Evolutionary conservation across 176 grass and related monocot species (phyloP).

Genomic region (Dendrocalamus sinicus): DNA sequence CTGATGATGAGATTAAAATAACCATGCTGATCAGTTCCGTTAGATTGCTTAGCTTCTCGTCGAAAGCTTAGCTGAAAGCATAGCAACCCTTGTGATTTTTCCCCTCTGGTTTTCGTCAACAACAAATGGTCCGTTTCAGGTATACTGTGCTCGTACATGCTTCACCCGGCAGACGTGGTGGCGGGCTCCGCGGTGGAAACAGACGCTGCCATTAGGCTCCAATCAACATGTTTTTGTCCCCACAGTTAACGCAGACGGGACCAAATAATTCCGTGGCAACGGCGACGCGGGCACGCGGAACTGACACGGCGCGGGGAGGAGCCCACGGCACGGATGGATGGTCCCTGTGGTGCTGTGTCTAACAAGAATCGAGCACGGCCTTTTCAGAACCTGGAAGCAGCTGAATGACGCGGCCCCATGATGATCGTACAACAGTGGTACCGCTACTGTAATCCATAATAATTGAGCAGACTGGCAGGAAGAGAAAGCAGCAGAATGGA

Average conservation of each 20-base stretch:
- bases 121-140: too few relatives aligned
- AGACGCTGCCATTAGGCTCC: conserved; percentile 14
- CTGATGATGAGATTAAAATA: too few relatives aligned
- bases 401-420: background rate
- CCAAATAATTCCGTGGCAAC: conserved; percentile 33
- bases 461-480: background rate
- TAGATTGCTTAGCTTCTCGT: too few relatives aligned
- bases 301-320: background rate
- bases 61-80: too few relatives aligned
- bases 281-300: conserved; percentile 2
- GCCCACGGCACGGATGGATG: too few relatives aligned
- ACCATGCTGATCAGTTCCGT: too few relatives aligned
- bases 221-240: conserved; percentile 6
- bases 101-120: too few relatives aligned
- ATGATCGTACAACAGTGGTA: background rate
- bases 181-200: too few relatives aligned
- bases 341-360: background rate
- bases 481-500: background rate
- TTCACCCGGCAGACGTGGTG: too few relatives aligned
- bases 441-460: background rate
- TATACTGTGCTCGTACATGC: too few relatives aligned
- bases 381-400: conserved; percentile 8
- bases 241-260: background rate
- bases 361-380: background rate
- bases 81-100: too few relatives aligned